Percentiles rank a stretch among this genome's conserved stretches.
These are phyloP conservation scores for Cercophora newfieldiana DNA, from an alignment of 495 filamentous ascomycete genomes.

Conservation along the genomic window DNA sequence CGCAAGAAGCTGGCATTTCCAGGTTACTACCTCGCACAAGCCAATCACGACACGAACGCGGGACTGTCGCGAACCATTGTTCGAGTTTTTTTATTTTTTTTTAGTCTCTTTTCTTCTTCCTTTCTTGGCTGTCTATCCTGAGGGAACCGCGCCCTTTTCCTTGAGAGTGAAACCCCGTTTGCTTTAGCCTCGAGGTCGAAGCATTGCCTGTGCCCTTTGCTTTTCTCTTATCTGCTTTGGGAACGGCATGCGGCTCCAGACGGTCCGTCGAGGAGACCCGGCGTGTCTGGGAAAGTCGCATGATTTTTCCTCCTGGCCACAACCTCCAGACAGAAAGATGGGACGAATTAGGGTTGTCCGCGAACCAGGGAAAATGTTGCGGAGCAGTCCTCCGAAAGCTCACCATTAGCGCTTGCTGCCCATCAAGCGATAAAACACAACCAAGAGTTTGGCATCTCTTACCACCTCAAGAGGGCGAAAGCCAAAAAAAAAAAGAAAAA, in stretches of 20 bases:
- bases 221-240: background rate
- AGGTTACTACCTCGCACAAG: conserved; percentile 8
- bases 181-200: conserved; percentile 11
- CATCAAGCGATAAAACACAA: conserved; percentile 3
- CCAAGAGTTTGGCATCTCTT: background rate
- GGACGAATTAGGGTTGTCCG: conserved; percentile 5
- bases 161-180: conserved; percentile 4
- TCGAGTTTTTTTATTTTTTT: background rate
- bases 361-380: conserved; percentile 11
- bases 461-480: background rate
- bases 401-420: background rate
- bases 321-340: conserved; percentile 16
- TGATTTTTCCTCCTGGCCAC: conserved; percentile 8
- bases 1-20: conserved; percentile 17
- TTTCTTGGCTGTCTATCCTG: background rate
- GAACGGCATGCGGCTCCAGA: background rate
- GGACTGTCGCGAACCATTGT: conserved; percentile 13
- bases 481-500: background rate
- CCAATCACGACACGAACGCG: conserved; percentile 16
- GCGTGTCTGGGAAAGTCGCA: background rate
- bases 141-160: background rate
- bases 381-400: conserved; percentile 8
- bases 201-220: background rate
- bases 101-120: background rate
- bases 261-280: background rate